A percentile compares a stretch with the other conserved stretches of the same genome.
phyloP scores from a whole-genome alignment of 352 stramenopile species.

The Phytophthora europaea region DNA sequence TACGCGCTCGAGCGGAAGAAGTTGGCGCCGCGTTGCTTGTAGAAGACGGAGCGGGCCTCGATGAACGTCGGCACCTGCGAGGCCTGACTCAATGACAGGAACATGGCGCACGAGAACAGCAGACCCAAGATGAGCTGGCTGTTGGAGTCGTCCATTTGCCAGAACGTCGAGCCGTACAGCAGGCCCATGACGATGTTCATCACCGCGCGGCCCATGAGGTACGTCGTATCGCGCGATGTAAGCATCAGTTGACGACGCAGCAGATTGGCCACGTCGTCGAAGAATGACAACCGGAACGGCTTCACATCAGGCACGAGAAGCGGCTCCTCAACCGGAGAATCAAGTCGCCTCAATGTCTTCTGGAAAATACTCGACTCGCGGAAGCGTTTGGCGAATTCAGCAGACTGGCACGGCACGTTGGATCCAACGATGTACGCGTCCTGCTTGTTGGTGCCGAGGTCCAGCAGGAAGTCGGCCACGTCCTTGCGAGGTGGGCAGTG shows the following conservation, averaged over 20 bases:
- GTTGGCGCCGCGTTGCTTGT: slow-evolving; percentile 91
- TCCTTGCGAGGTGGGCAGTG: slow-evolving; percentile 39
- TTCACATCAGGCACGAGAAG: no score
- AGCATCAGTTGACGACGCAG: slow-evolving; percentile 72
- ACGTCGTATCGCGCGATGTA: slow-evolving; percentile 64
- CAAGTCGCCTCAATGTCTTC: no score
- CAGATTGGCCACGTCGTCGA: no score
- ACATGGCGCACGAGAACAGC: slow-evolving; percentile 91
- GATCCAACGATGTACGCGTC: slow-evolving; percentile 17
- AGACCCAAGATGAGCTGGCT: slow-evolving; percentile 80
- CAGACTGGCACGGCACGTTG: slow-evolving; percentile 31
- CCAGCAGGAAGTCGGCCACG: slow-evolving; percentile 6
- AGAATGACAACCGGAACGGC: slow-evolving; percentile 66
- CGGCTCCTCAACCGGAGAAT: no score
- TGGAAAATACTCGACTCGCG: slow-evolving; percentile 62
- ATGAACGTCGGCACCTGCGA: slow-evolving; percentile 86
- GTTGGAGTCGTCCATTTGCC: slow-evolving; percentile 66
- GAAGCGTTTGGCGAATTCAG: slow-evolving; percentile 69
- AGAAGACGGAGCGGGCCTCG: slow-evolving; percentile 77
- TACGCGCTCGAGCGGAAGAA: slow-evolving; percentile 92
- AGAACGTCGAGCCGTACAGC: slow-evolving; percentile 77
- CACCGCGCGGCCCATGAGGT: slow-evolving; percentile 54
- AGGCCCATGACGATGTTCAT: slow-evolving; percentile 73
- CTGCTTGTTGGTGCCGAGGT: slow-evolving; percentile 35
- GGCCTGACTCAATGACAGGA: slow-evolving; percentile 84